A percentile compares a stretch with the other conserved stretches of the same genome.
Conservation (phyloP, 495 filamentous ascomycete genomes). For the Penicillium desertorum region DNA sequence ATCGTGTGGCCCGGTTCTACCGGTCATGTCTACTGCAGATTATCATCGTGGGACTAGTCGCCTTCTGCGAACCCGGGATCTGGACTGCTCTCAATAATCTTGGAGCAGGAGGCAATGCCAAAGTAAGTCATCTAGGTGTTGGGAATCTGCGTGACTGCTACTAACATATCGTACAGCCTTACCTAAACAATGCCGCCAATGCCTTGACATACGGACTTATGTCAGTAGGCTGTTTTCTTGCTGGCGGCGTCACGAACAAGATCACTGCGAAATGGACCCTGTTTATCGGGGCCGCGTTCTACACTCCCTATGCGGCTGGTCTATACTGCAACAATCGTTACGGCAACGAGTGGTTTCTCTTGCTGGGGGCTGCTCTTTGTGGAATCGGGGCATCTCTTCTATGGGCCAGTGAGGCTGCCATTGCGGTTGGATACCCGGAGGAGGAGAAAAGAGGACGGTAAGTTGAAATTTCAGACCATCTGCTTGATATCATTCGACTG, state of each 20-base stretch:
- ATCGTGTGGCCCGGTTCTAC: slow-evolving; percentile 37
- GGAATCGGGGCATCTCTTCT: slow-evolving; percentile 52
- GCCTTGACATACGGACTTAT: slow-evolving; percentile 57
- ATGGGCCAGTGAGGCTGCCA: slow-evolving; percentile 59
- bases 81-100: slow-evolving; percentile 60
- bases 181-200: slow-evolving; percentile 58
- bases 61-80: slow-evolving; percentile 58
- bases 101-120: slow-evolving; percentile 57
- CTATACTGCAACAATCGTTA: slow-evolving; percentile 60
- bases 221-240: slow-evolving; percentile 55
- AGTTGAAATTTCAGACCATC: neutral
- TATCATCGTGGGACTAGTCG: slow-evolving; percentile 54
- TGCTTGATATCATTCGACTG: neutral
- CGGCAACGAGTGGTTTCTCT: slow-evolving; percentile 56
- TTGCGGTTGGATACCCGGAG: slow-evolving; percentile 58
- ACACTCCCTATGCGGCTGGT: slow-evolving; percentile 55
- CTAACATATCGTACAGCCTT: slow-evolving; percentile 33
- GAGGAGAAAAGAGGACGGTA: slow-evolving; percentile 52
- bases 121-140: slow-evolving; percentile 14
- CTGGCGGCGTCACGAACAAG: slow-evolving; percentile 52
- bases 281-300: slow-evolving; percentile 56
- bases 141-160: neutral
- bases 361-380: slow-evolving; percentile 56
- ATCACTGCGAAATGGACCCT: slow-evolving; percentile 54
- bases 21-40: slow-evolving; percentile 56